phyloP scores from a whole-genome alignment of 1,284 basidiomycete species.

The Marasmius tenuissimus region DNA sequence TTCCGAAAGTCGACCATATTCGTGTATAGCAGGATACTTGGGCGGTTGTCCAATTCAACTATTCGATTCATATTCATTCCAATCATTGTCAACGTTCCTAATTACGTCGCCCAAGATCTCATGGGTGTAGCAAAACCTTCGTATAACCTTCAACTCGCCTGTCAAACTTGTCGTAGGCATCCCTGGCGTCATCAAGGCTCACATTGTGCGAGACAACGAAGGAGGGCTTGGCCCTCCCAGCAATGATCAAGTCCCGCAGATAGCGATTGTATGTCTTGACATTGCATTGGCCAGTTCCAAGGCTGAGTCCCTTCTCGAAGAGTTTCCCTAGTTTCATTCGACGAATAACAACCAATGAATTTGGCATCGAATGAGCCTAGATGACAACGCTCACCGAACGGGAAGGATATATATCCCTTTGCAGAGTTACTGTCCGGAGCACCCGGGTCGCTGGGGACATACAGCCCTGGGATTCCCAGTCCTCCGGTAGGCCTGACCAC shows the following conservation, averaged over 20 bases:
- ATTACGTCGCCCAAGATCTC: constrained; percentile 13
- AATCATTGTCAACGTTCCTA: no score
- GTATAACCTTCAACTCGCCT: constrained; percentile 49
- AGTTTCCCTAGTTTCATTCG: constrained; percentile 34
- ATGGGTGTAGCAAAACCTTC: constrained; percentile 50
- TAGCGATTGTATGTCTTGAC: constrained; percentile 57
- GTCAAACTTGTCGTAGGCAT: constrained; percentile 52
- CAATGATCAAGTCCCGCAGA: constrained; percentile 51
- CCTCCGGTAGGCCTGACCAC: constrained; percentile 52
- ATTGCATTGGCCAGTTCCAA: constrained; percentile 56
- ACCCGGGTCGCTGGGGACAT: constrained; percentile 52
- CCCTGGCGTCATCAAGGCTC: constrained; percentile 41
- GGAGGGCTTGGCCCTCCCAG: constrained; percentile 48
- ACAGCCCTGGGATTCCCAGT: constrained; percentile 52
- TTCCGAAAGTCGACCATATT: no score
- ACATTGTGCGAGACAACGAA: constrained; percentile 54
- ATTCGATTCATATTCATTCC: no score
- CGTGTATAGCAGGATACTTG: no score
- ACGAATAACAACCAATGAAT: not conserved
- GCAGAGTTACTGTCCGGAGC: constrained; percentile 50
- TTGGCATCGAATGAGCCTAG: not conserved
- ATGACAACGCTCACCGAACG: constrained; percentile 35
- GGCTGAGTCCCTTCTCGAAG: constrained; percentile 50
- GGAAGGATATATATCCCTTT: constrained; percentile 52
- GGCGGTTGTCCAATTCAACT: no score